These are phyloP conservation scores for Cercospora sesami DNA, from an alignment of 2,329 filamentous ascomycete species.

Conservation along the genomic window DNA sequence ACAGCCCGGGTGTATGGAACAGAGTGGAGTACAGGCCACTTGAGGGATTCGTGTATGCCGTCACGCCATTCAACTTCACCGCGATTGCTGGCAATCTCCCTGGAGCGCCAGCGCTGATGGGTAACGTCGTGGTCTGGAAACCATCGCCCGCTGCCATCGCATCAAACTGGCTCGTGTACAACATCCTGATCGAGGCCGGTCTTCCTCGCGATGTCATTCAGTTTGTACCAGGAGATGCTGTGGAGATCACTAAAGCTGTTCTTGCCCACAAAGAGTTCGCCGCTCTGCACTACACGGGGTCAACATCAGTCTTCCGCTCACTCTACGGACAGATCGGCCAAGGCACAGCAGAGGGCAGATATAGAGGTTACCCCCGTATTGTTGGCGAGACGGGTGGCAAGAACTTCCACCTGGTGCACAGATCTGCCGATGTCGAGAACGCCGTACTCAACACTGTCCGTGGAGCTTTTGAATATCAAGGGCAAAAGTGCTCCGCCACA, in stretches of 20 bases:
- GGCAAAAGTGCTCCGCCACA: constrained; percentile 86
- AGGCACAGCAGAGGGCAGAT: constrained; percentile 77
- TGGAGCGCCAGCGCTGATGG: constrained; percentile 79
- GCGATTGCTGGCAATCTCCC: constrained; percentile 88
- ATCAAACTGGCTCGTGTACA: constrained; percentile 88
- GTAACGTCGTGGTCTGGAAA: constrained; percentile 96
- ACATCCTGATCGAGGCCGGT: constrained; percentile 87
- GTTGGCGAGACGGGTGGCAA: constrained; percentile 91
- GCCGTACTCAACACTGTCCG: constrained; percentile 80
- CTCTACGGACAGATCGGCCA: constrained; percentile 83
- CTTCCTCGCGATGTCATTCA: constrained; percentile 88
- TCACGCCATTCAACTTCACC: constrained; percentile 96
- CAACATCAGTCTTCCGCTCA: constrained; percentile 84
- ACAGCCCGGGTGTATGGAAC: constrained; percentile 86
- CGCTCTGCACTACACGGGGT: constrained; percentile 92
- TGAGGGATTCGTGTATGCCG: constrained; percentile 92
- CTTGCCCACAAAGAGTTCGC: constrained; percentile 79
- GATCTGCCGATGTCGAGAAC: constrained; percentile 73
- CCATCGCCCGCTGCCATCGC: constrained; percentile 85
- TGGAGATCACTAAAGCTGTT: constrained; percentile 75
- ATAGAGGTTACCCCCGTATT: constrained; percentile 81
- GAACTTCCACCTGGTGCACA: constrained; percentile 86
- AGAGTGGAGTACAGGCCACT: constrained; percentile 84
- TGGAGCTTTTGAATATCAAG: constrained; percentile 86
- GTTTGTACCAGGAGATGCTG: constrained; percentile 86